Percentiles rank a stretch among this genome's conserved stretches.
These are phyloP conservation scores for Phragmites australis DNA, from an alignment of 176 grass and related monocot genomes.

Conservation along the genomic window DNA sequence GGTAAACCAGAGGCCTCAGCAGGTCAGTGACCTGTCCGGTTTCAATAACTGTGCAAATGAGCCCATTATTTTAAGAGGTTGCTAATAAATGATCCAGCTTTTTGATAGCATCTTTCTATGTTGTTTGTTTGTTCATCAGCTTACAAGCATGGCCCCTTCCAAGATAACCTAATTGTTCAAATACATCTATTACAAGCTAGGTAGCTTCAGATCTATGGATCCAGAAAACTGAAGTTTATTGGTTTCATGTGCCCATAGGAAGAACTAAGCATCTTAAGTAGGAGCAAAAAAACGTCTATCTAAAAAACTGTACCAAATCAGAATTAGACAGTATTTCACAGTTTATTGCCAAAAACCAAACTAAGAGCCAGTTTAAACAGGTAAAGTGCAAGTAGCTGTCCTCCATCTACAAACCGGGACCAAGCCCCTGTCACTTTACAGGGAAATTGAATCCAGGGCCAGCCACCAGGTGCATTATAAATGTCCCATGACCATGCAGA, in stretches of 20 bases:
- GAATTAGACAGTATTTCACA: not conserved
- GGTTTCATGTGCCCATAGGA: not conserved
- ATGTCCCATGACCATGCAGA: not conserved
- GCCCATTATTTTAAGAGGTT: not conserved
- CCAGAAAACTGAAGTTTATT: not conserved
- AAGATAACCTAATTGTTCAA: not conserved
- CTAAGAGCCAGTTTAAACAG: not conserved
- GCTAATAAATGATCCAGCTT: not conserved
- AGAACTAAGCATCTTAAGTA: not conserved
- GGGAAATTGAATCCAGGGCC: not conserved
- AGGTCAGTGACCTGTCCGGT: not conserved
- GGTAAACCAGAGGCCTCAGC: not conserved
- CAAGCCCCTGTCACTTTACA: not conserved
- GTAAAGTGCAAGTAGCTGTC: not conserved
- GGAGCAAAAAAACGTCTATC: not conserved
- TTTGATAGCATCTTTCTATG: not conserved
- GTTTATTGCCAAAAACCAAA: not conserved
- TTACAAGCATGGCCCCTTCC: not conserved
- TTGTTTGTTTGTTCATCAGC: not conserved
- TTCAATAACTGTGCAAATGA: constrained; percentile 1
- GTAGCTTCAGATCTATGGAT: not conserved
- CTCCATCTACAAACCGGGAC: not conserved
- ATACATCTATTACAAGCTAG: not conserved
- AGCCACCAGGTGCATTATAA: not conserved
- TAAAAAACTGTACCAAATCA: not conserved